Evolutionary conservation across 169 alveolate species (phyloP).

Genomic region (Eimeria sp.): DNA sequence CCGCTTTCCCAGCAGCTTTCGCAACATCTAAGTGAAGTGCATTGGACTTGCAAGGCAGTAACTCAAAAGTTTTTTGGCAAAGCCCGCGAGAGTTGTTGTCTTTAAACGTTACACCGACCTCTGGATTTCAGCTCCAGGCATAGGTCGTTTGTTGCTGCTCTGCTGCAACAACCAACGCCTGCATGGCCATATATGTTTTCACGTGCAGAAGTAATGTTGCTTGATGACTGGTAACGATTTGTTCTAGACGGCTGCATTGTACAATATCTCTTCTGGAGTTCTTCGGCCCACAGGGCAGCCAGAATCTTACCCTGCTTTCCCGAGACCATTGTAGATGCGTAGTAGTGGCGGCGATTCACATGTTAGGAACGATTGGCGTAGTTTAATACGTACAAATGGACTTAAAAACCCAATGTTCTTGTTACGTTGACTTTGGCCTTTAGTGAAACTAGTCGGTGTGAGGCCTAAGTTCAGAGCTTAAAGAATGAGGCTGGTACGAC

Average conservation of each 20-base stretch:
- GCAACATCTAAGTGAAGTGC: background rate
- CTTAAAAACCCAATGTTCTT: background rate
- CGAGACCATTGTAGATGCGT: background rate
- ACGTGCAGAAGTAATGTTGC: background rate
- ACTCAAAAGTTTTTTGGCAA: background rate
- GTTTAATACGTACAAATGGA: background rate
- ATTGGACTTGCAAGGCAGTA: background rate
- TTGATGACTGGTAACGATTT: background rate
- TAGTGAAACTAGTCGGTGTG: background rate
- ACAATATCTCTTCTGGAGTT: background rate
- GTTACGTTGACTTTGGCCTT: background rate
- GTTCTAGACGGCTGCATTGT: background rate
- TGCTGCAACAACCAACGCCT: constrained; percentile 11
- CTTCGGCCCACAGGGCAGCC: background rate
- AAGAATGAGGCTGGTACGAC: background rate
- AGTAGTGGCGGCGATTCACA: background rate
- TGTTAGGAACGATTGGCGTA: background rate
- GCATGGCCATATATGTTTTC: background rate
- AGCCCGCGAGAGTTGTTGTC: background rate
- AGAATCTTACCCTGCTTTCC: background rate
- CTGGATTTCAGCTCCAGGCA: background rate
- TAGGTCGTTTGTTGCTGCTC: background rate
- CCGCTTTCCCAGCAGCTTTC: background rate
- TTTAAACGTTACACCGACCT: background rate
- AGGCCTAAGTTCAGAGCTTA: background rate